Base-by-base conservation (phyloP, 1,284 basidiomycete species). In the Marasmius tenuissimus region DNA sequence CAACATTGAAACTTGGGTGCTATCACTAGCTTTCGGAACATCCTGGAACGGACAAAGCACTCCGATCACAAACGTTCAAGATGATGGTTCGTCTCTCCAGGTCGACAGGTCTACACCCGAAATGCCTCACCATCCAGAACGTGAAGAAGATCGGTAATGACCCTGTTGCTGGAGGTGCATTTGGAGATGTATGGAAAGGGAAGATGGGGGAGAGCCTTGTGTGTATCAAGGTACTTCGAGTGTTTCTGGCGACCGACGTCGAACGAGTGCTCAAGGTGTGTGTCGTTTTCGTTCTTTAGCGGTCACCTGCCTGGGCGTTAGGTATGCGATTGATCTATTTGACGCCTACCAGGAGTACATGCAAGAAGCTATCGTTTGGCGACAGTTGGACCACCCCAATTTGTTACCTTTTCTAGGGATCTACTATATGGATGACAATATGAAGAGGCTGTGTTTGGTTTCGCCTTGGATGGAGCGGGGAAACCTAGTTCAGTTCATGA, bases 371-470 rank as follows among this genome's bases (percentile, higher is more conserved):
- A 16, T 35, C 11, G 27, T 59, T 6, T 59, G 57, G 45, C 27
- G 42, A 14, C 57, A 51, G 20, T 33, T 59, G 45, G 51, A 51
- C 11, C 57, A 59, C 20, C 47, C 45, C 2, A 59, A 51, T 20
- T 20, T 59, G 27, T 33, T 59, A 0, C 57, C 45, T 12, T 59
- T 50, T 20, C 5, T 59, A 5, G 57, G 57, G 8, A 35, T 59
- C n/a, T 33, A 51, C 52, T 39, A 50, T 20, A 18, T 50, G 60
- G 57, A 47, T 54, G 50, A 50, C 52, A 51, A 52, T 58, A 55
- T 58, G 62, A 33, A 22, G 20, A 61, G 63, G 20, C 62, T 59
- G 37, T 59, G 57, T 33, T 10, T 59, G 7, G 57, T 59, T 35
- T 59, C 57, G 10, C 57, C 57, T 10, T 59, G 57, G 57, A 59